Evolutionary conservation across 345 rosid genomes (phyloP).

Genomic region (Microthlaspi erraticum): DNA sequence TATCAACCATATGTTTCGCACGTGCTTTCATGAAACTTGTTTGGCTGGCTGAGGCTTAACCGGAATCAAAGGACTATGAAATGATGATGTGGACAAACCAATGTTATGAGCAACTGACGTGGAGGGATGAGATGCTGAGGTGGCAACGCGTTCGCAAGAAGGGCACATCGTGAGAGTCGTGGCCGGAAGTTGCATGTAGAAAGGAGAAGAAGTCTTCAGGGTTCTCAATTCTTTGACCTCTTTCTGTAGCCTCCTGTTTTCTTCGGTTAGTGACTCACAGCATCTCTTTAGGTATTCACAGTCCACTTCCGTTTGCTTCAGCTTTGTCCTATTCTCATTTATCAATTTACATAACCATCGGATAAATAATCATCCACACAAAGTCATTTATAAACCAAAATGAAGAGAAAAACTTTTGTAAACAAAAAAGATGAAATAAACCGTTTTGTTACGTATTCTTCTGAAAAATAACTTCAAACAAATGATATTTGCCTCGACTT

Average conservation of each 20-base stretch:
- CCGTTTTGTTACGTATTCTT: too few species aligned
- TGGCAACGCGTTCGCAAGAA: constrained; percentile 91
- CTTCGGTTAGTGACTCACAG: constrained; percentile 87
- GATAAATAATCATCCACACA: background rate
- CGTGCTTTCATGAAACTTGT: constrained; percentile 36
- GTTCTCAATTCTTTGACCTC: constrained; percentile 86
- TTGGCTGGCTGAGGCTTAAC: constrained; percentile 39
- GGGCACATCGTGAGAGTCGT: constrained; percentile 99
- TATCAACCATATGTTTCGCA: constrained; percentile 1
- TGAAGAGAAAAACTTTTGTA: background rate
- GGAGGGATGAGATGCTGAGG: constrained; percentile 55
- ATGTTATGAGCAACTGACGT: constrained; percentile 29
- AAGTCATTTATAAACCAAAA: background rate
- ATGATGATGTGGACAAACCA: constrained; percentile 28
- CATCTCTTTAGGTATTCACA: constrained; percentile 91
- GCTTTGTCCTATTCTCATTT: constrained; percentile 66
- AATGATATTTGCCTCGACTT: too few species aligned
- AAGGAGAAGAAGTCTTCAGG: constrained; percentile 78
- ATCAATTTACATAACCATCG: background rate
- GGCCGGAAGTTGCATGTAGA: constrained; percentile 96
- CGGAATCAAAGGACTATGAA: constrained; percentile 19
- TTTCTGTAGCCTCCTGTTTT: constrained; percentile 86
- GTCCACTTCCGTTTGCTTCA: constrained; percentile 95
- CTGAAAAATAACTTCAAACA: too few species aligned
- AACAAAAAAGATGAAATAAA: background rate